Conservation (phyloP, 441 rosid genomes). For the Macaranga tanarius region DNA sequence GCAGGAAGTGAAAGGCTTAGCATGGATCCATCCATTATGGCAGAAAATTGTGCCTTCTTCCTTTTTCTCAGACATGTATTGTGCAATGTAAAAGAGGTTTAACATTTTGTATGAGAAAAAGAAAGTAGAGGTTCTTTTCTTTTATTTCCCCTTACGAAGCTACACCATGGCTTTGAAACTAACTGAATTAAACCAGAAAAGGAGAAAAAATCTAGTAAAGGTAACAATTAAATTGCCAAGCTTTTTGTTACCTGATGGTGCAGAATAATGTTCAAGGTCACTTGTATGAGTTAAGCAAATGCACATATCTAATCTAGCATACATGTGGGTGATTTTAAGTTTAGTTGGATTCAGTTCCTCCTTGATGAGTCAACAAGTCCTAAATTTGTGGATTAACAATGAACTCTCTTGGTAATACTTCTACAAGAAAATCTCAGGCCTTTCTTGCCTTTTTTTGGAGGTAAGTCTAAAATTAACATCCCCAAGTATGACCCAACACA, state of each 20-base stretch:
- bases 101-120: background rate
- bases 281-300: background rate
- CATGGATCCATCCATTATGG: background rate
- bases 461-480: too few species aligned
- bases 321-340: background rate
- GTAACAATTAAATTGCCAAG: background rate
- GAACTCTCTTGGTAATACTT: background rate
- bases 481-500: too few species aligned
- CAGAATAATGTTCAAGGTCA: background rate
- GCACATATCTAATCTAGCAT: background rate
- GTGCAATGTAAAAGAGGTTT: background rate
- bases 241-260: background rate
- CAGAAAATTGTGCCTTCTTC: background rate
- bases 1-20: background rate
- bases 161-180: background rate
- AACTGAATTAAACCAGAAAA: too few species aligned
- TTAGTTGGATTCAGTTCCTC: background rate
- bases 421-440: background rate
- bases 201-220: background rate
- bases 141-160: background rate
- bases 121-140: background rate
- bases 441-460: background rate
- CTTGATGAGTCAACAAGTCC: background rate
- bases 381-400: background rate
- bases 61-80: background rate